Percentiles rank a stretch among this genome's conserved stretches.
These are phyloP conservation scores for Nakaseomyces sp. DNA, from an alignment of 1,139 yeast species.

Conservation along the genomic window DNA sequence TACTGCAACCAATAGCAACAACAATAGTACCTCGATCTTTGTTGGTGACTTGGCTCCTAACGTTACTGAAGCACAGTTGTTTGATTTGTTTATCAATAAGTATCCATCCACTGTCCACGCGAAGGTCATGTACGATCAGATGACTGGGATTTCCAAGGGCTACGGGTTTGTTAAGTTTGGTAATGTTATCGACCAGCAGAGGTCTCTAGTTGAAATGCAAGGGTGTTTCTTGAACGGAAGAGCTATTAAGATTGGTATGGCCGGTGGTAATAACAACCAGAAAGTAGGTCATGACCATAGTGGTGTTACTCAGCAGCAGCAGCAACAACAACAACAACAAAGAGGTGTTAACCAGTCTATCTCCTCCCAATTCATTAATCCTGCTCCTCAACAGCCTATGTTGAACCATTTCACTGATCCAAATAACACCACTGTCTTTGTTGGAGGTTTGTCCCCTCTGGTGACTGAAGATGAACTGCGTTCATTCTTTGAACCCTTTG, in stretches of 20 bases:
- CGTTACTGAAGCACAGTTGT: constrained; percentile 60
- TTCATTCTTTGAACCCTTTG: constrained; percentile 56
- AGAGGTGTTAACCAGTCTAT: neutral
- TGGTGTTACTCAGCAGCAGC: neutral
- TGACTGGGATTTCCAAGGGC: constrained; percentile 63
- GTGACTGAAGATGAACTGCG: constrained; percentile 53
- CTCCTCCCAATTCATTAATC: constrained; percentile 21
- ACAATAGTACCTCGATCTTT: constrained; percentile 49
- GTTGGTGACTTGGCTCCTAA: constrained; percentile 75
- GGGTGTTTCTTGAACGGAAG: constrained; percentile 69
- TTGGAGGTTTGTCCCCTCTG: constrained; percentile 57
- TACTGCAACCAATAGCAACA: constrained; percentile 15
- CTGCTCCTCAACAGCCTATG: constrained; percentile 31
- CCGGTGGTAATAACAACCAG: constrained; percentile 33
- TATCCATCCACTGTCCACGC: constrained; percentile 59
- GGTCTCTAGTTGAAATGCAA: constrained; percentile 63
- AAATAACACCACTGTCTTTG: constrained; percentile 63
- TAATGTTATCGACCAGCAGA: constrained; percentile 52
- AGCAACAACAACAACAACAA: neutral
- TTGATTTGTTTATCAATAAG: constrained; percentile 55
- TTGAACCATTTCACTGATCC: constrained; percentile 52
- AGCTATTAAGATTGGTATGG: constrained; percentile 63
- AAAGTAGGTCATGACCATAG: neutral
- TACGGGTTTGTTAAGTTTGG: constrained; percentile 69
- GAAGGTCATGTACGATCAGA: constrained; percentile 67